phyloP scores from a whole-genome alignment of 768 basidiomycete genomes.

The Boletus rubescentipes region DNA sequence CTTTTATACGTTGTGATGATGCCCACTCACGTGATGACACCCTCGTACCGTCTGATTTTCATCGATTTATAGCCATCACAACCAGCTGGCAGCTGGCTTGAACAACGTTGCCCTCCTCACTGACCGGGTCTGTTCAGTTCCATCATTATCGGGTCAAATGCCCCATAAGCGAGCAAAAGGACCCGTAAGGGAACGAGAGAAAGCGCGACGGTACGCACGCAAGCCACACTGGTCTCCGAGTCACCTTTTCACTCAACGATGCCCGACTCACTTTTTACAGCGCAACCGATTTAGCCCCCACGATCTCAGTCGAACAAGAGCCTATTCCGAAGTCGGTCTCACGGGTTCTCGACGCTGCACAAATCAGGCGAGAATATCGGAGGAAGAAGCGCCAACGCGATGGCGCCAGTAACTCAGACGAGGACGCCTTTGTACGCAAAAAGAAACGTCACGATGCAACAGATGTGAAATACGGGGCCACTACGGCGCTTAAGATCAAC shows the following conservation, averaged over 20 bases:
- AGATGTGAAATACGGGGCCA: conserved; percentile 11
- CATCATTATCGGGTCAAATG: conserved; percentile 42
- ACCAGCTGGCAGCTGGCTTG: neutral
- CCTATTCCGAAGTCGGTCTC: conserved; percentile 66
- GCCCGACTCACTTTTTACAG: conserved; percentile 38
- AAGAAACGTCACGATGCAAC: conserved; percentile 26
- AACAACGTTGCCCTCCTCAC: conserved; percentile 15
- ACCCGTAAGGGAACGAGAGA: conserved; percentile 44
- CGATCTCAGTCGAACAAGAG: conserved; percentile 48
- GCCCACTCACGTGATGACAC: conserved; percentile 18
- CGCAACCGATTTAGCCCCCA: conserved; percentile 50
- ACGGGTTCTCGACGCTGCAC: conserved; percentile 62
- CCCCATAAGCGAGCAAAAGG: conserved; percentile 67
- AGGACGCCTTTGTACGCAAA: conserved; percentile 29
- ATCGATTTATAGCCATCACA: neutral
- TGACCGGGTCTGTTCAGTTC: conserved; percentile 1
- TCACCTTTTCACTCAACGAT: neutral
- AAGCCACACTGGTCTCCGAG: neutral
- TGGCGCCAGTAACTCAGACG: conserved; percentile 28
- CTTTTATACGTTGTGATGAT: neutral
- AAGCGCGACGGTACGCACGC: conserved; percentile 44
- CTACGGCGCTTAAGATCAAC: conserved; percentile 46
- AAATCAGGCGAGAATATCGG: conserved; percentile 55
- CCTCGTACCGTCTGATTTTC: neutral
- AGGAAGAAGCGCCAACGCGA: conserved; percentile 42